These are phyloP conservation scores for Suillus alpinus DNA, from an alignment of 768 basidiomycete genomes.

Conservation along the genomic window DNA sequence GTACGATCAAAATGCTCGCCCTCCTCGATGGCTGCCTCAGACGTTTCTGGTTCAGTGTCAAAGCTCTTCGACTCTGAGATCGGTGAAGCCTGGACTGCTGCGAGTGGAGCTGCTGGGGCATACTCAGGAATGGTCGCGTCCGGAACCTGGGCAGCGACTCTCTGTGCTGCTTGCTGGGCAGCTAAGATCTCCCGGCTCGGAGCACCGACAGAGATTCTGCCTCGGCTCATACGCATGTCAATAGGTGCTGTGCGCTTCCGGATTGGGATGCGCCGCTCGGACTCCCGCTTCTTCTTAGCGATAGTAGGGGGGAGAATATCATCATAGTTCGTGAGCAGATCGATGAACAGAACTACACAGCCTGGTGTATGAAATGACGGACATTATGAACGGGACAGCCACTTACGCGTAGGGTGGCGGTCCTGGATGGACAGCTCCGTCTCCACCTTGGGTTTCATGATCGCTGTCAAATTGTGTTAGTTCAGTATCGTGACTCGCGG, in stretches of 20 bases:
- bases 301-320: slow-evolving; percentile 79
- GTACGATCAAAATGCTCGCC: slow-evolving; percentile 26
- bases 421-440: slow-evolving; percentile 87
- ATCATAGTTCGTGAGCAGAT: slow-evolving; percentile 74
- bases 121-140: slow-evolving; percentile 10
- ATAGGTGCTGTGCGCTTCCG: slow-evolving; percentile 85
- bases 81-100: slow-evolving; percentile 18
- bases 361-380: background rate
- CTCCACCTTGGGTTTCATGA: slow-evolving; percentile 81
- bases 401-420: slow-evolving; percentile 76
- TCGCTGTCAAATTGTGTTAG: slow-evolving; percentile 41
- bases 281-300: slow-evolving; percentile 81
- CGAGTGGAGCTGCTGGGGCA: slow-evolving; percentile 11
- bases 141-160: slow-evolving; percentile 38
- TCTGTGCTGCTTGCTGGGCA: slow-evolving; percentile 63
- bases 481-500: background rate
- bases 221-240: slow-evolving; percentile 85
- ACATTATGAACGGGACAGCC: background rate
- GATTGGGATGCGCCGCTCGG: slow-evolving; percentile 77
- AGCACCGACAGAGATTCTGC: slow-evolving; percentile 66
- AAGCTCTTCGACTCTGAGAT: slow-evolving; percentile 20
- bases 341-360: slow-evolving; percentile 72
- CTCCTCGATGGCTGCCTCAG: slow-evolving; percentile 7
- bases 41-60: slow-evolving; percentile 15
- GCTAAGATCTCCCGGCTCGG: slow-evolving; percentile 71